Percentiles rank a stretch among this genome's conserved stretches.
These are phyloP conservation scores for Trichosporon inkin DNA, from an alignment of 1,284 basidiomycete species.

Conservation along the genomic window DNA sequence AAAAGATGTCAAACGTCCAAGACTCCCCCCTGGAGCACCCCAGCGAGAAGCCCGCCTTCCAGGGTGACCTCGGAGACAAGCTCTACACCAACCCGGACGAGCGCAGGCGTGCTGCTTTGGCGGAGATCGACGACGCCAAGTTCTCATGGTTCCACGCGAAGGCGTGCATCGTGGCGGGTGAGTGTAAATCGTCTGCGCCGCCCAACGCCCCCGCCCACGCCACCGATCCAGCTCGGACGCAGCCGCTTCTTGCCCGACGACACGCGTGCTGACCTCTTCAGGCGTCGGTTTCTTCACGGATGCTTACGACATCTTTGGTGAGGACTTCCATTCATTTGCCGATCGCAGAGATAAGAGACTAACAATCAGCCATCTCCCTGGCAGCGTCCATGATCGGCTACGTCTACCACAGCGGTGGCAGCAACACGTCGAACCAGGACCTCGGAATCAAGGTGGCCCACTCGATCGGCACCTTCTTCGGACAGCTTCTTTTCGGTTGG, in stretches of 20 bases:
- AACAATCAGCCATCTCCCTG: conserved; percentile 57
- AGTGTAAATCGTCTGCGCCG: conserved; percentile 13
- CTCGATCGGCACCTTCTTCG: conserved; percentile 53
- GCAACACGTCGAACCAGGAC: conserved; percentile 58
- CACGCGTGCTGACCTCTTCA: conserved; percentile 12
- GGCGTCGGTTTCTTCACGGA: conserved; percentile 50
- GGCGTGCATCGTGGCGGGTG: conserved; percentile 52
- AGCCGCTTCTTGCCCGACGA: background rate
- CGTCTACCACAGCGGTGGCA: conserved; percentile 59
- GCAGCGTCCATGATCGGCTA: conserved; percentile 70
- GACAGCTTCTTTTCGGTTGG: conserved; percentile 53
- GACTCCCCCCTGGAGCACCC: background rate
- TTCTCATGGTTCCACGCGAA: conserved; percentile 58
- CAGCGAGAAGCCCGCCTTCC: conserved; percentile 18
- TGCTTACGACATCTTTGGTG: conserved; percentile 51
- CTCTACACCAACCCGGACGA: conserved; percentile 39
- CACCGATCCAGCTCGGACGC: background rate
- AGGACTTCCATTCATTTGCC: background rate
- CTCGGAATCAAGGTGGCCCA: conserved; percentile 66
- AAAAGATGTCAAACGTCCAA: background rate
- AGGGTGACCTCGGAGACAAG: conserved; percentile 11
- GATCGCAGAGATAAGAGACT: background rate
- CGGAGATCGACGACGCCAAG: conserved; percentile 69
- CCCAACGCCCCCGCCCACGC: background rate
- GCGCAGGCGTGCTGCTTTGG: conserved; percentile 63